phyloP scores from a whole-genome alignment of 306 rosid genomes.

The Carpinus fangiana region DNA sequence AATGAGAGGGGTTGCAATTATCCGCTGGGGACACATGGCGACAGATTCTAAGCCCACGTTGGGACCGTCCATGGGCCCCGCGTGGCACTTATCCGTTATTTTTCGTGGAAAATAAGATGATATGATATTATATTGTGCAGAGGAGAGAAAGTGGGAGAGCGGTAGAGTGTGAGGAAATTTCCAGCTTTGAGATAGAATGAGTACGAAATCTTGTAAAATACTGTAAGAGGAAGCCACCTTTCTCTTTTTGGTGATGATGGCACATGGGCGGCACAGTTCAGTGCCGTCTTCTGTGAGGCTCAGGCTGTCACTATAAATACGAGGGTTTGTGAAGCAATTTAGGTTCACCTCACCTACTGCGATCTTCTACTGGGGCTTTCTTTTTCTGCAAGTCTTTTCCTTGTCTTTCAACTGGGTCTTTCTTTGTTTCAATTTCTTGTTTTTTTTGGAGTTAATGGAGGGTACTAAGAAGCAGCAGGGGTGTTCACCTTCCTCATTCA shows the following conservation, averaged over 20 bases:
- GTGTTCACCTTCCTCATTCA: conserved; percentile 39
- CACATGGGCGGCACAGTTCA: conserved; percentile 34
- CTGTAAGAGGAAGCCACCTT: conserved; percentile 6
- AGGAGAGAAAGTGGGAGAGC: background rate
- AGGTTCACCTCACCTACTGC: background rate
- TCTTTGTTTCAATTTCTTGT: background rate
- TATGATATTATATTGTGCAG: background rate
- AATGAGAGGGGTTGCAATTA: conserved; percentile 6
- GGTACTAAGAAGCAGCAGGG: conserved; percentile 32
- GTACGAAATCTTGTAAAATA: conserved; percentile 5
- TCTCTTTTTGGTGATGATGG: conserved; percentile 20
- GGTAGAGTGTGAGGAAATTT: background rate
- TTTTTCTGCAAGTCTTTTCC: conserved; percentile 3
- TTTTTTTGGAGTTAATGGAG: conserved; percentile 35
- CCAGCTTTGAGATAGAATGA: background rate
- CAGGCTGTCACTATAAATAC: conserved; percentile 21
- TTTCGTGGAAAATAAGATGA: conserved; percentile 14
- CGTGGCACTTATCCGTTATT: conserved; percentile 38
- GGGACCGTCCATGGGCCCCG: conserved; percentile 28
- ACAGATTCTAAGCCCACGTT: conserved; percentile 9
- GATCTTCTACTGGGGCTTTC: conserved; percentile 19
- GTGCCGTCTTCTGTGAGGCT: conserved; percentile 26
- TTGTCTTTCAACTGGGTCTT: conserved; percentile 15
- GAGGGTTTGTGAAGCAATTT: conserved; percentile 23
- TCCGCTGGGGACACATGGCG: conserved; percentile 29